These are phyloP conservation scores for Lentinus brumalis DNA, from an alignment of 768 basidiomycete genomes.

Conservation along the genomic window DNA sequence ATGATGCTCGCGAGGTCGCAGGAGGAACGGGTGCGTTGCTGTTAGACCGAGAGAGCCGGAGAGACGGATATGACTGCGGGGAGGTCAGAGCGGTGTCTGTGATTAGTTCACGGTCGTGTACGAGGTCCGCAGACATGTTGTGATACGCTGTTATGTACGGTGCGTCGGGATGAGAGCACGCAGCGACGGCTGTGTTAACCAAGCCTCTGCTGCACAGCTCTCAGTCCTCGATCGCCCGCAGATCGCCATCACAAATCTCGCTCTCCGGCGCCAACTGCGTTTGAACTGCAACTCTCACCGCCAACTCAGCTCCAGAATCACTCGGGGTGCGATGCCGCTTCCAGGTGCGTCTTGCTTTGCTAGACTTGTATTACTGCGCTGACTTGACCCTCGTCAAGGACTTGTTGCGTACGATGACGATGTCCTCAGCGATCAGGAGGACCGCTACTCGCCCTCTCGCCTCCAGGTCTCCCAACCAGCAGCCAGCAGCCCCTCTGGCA, in stretches of 20 bases:
- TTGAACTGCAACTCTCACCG: no score
- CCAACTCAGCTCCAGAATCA: no score
- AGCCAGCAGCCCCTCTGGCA: not conserved
- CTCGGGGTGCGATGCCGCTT: not conserved
- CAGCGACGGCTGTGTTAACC: no score
- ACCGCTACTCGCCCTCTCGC: not conserved
- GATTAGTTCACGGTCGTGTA: no score
- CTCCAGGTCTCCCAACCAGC: not conserved
- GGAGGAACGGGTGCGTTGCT: not conserved
- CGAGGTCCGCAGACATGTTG: no score
- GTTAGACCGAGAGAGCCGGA: not conserved
- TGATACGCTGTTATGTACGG: no score
- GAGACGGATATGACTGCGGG: not conserved
- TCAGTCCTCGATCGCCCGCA: no score
- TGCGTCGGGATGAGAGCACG: no score
- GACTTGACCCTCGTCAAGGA: conserved; percentile 36
- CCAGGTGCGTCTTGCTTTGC: not conserved
- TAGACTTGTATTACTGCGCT: not conserved
- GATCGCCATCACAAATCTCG: no score
- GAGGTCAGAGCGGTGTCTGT: no score
- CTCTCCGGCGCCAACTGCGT: no score
- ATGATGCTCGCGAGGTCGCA: not conserved
- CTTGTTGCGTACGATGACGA: conserved; percentile 68
- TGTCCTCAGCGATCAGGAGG: conserved; percentile 56
- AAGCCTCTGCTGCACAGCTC: no score